These are phyloP conservation scores for Chlorella sorokiniana DNA, from an alignment of 139 green algal genomes.

Conservation along the genomic window DNA sequence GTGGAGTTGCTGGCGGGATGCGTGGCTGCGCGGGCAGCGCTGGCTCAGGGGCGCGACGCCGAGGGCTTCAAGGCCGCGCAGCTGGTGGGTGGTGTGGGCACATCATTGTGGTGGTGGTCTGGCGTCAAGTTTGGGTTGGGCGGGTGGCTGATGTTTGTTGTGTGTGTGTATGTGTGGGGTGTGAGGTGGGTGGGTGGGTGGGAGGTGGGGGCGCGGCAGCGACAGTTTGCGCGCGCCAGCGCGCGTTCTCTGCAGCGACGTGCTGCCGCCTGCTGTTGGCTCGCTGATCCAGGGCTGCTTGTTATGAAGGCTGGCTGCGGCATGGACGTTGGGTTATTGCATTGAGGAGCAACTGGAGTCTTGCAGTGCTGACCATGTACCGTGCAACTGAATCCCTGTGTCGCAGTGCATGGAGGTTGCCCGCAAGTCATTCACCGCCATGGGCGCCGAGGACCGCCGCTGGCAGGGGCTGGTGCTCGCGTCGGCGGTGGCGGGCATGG, in stretches of 20 bases:
- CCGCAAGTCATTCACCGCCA: conserved; percentile 36
- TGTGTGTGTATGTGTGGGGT: neutral
- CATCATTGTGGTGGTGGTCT: neutral
- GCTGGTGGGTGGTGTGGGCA: conserved; percentile 11
- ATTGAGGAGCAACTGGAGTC: too few species aligned
- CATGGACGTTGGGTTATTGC: too few species aligned
- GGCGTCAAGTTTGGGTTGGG: neutral
- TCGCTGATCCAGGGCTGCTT: too few species aligned
- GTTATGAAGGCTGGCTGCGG: too few species aligned
- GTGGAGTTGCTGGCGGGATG: conserved; percentile 42
- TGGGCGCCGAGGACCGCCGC: conserved; percentile 35
- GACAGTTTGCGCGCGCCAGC: too few species aligned
- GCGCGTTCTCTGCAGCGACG: too few species aligned
- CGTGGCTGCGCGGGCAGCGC: conserved; percentile 3
- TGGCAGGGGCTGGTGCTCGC: conserved; percentile 47
- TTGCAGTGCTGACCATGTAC: neutral
- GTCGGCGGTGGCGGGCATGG: conserved; percentile 35
- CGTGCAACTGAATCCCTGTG: neutral
- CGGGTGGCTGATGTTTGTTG: neutral
- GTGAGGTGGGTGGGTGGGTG: neutral
- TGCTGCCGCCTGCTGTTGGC: too few species aligned
- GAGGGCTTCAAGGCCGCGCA: conserved; percentile 43
- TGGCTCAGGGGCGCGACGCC: conserved; percentile 34
- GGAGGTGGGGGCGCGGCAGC: too few species aligned
- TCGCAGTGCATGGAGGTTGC: conserved; percentile 48